phyloP scores from a whole-genome alignment of 1,284 basidiomycete genomes.

The Heterobasidion irregulare region DNA sequence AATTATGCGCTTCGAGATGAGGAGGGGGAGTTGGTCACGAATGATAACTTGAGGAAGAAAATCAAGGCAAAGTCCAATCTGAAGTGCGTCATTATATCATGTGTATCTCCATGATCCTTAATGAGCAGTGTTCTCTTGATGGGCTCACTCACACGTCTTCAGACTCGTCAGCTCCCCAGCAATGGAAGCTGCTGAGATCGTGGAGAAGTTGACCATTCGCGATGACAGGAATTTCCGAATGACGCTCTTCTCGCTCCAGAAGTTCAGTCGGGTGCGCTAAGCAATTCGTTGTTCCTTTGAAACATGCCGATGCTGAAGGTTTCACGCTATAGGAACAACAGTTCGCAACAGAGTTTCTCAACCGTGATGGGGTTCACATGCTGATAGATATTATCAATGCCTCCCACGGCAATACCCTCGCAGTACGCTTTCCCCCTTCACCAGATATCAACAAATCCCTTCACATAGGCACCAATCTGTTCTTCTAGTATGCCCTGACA shows the following conservation, averaged over 20 bases:
- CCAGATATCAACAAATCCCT: background rate
- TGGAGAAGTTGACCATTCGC: conserved; percentile 58
- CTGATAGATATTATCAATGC: conserved; percentile 68
- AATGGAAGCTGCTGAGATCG: conserved; percentile 76
- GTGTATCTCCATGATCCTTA: conserved; percentile 3
- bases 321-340: conserved; percentile 62
- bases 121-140: background rate
- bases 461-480: background rate
- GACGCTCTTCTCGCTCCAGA: conserved; percentile 76
- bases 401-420: conserved; percentile 79
- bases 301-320: background rate
- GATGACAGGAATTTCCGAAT: conserved; percentile 61
- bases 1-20: conserved; percentile 86
- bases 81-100: conserved; percentile 43
- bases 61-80: conserved; percentile 74
- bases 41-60: conserved; percentile 78
- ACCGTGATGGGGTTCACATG: conserved; percentile 66
- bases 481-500: conserved; percentile 66
- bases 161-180: conserved; percentile 78
- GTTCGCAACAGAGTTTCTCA: conserved; percentile 82
- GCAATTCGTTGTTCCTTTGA: background rate
- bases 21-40: conserved; percentile 84
- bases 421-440: conserved; percentile 36
- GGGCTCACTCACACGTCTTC: background rate
- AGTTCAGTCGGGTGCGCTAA: conserved; percentile 62